A percentile compares a stretch with the other conserved stretches of the same genome.
Conservation (phyloP, 371 early-diverging fungal species). For the Haplosporangium sp. region DNA sequence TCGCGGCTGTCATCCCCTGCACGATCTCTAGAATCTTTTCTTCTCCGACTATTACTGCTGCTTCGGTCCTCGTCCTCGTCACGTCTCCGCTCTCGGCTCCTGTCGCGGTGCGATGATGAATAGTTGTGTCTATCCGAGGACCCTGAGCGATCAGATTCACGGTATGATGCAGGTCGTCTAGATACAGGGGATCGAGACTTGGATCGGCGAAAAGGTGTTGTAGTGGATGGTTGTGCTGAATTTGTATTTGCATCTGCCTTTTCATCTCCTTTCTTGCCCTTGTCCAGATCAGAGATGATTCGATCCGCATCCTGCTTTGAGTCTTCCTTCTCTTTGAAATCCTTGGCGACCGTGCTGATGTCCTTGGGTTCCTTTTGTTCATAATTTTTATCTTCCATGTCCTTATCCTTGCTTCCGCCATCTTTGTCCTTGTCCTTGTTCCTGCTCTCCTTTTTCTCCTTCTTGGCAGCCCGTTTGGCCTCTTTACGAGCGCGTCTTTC, state of each 20-base stretch:
- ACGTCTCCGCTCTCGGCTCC: slow-evolving; percentile 17
- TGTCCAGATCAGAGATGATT: neutral
- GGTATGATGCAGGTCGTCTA: slow-evolving; percentile 7
- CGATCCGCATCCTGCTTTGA: slow-evolving; percentile 9
- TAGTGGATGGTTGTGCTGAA: neutral
- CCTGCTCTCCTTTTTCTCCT: slow-evolving; percentile 27
- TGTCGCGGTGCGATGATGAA: slow-evolving; percentile 15
- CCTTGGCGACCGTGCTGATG: neutral
- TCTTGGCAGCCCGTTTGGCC: slow-evolving; percentile 37
- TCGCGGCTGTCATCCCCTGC: slow-evolving; percentile 10
- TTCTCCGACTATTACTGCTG: slow-evolving; percentile 2
- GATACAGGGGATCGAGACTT: slow-evolving; percentile 20
- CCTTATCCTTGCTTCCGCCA: neutral
- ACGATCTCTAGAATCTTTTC: slow-evolving; percentile 1
- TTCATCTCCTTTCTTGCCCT: neutral
- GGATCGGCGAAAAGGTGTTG: slow-evolving; percentile 1
- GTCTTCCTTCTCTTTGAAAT: neutral
- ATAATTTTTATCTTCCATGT: neutral
- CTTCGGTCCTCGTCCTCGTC: neutral
- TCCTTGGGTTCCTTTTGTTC: neutral
- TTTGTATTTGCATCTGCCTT: neutral
- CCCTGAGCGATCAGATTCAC: neutral
- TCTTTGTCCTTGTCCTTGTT: slow-evolving; percentile 7
- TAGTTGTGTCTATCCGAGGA: slow-evolving; percentile 10
- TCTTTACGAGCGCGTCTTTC: slow-evolving; percentile 44